Base-by-base conservation (phyloP, 768 basidiomycete genomes). In the Fibroporia radiculosa region DNA sequence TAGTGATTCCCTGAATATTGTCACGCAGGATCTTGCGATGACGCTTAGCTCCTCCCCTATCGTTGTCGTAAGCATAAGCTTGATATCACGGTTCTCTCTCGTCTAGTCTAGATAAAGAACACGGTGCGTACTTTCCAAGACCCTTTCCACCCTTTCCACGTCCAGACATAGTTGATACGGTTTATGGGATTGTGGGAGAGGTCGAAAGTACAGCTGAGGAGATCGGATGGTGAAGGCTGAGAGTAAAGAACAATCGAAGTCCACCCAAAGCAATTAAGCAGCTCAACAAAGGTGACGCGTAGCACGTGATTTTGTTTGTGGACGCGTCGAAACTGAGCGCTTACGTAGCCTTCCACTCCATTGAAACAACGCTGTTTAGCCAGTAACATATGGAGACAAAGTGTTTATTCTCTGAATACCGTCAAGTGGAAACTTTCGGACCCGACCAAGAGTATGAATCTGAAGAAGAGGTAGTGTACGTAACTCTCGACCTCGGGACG, bases 1-100 rank as follows among this genome's bases (percentile, higher is more conserved):
- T 78, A 55, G 77, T 78, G 62, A 80, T 80, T 61, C 86, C 89
- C 66, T 87, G 84, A 52, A 85, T 84, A 69, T 81, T 87, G 65
- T 86, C 81, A 49, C 84, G 81, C 51, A 85, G 74, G 67, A 86
- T 84, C 69, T 84, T 84, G 62, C 82, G 78, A 65, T 84, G 81
- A 61, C 82, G 80, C 69, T 84, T 85, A 47, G 82, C 83, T 58
- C 82, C 82, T 58, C 82, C 80, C 70, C 82, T 84, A 62, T 81
- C 81, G 62, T 13, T 16, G 18, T 4, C 27, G 41, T 32, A 27
- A 31, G 28, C 34, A 35, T 42, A 19, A 38, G 36, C 6, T 20
- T 14, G 8, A 14, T 18, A 23, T 24, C 20, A 24, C 36, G 20
- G 25, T 24, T 38, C 41, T 27, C 16, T 7, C 82, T 78, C 82